Conservation (phyloP, 2,329 filamentous ascomycete species). For the Diaporthe helianthi region DNA sequence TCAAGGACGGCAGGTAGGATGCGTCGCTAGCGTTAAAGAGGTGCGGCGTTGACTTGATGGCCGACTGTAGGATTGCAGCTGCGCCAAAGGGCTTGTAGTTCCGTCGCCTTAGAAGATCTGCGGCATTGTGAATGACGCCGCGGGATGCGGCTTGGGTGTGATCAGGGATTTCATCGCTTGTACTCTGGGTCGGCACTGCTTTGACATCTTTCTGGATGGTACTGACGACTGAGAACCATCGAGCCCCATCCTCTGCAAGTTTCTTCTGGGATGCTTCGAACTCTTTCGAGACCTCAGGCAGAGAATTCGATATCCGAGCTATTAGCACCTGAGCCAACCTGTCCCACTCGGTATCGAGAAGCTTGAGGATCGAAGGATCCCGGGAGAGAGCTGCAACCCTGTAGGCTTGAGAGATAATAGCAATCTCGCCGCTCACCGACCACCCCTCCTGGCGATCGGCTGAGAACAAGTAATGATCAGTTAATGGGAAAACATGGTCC, state of each 20-base stretch:
- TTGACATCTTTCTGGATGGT: conserved; percentile 47
- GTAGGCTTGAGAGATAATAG: conserved; percentile 56
- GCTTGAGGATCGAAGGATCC: conserved; percentile 51
- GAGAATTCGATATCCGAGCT: conserved; percentile 72
- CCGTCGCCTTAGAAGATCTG: conserved; percentile 54
- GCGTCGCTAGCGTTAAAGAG: conserved; percentile 48
- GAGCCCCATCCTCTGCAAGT: conserved; percentile 69
- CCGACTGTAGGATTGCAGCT: conserved; percentile 53
- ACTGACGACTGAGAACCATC: conserved; percentile 69
- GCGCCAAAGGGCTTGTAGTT: conserved; percentile 66
- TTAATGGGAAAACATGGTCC: conserved; percentile 60
- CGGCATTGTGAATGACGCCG: conserved; percentile 45
- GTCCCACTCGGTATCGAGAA: conserved; percentile 67
- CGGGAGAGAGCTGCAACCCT: conserved; percentile 50
- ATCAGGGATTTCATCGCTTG: conserved; percentile 39
- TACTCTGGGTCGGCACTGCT: conserved; percentile 34
- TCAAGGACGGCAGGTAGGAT: conserved; percentile 49
- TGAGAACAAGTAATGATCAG: conserved; percentile 61
- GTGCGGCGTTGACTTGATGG: conserved; percentile 49
- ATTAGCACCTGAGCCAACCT: conserved; percentile 67
- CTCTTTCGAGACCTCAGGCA: conserved; percentile 82
- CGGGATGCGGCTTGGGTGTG: conserved; percentile 42
- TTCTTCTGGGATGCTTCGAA: conserved; percentile 75
- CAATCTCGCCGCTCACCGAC: conserved; percentile 44
- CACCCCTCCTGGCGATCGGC: conserved; percentile 47